Base-by-base conservation (phyloP, 1,284 basidiomycete genomes). In the Ganoderma lingzhi region DNA sequence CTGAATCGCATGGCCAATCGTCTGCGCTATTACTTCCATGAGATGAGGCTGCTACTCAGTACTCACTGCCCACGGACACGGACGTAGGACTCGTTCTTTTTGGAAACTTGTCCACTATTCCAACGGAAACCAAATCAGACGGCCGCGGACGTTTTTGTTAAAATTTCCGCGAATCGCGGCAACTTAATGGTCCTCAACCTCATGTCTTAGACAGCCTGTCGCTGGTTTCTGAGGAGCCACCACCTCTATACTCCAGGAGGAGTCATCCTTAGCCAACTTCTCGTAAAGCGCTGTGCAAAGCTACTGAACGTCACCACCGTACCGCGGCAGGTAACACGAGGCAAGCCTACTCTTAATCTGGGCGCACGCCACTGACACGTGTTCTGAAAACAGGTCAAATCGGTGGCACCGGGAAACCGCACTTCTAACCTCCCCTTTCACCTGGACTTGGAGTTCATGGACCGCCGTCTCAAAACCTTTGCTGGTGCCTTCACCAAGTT, bases 391-490 rank as follows among this genome's bases (percentile, higher is more conserved):
- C 56, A 59, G 35, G 9, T 4, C 35, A n/a, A 12, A 37, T 39
- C 56, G 35, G 56, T 32, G 56, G 23, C 23, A 3, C 23, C 48
- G 10, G 59, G 39, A 42, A 42, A 44, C 9, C 15, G 35, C 14
- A 55, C 12, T 30, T 61, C 35, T 23, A 59, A 61, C 59, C 53
- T 55, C 53, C 8, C 23, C 23, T 23, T 39, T 28, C 39, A 44
- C 39, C 23, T 42, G 59, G 41, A 17, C 39, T 28, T 14, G 39
- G 23, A 41, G 59, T 61, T 42, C 39, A 64, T 64, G 63, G 28
- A n/a, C 15, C 37, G 39, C 63, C 63, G 35, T 48, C 62, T 64
- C 30, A 48, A 44, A 53, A n/a, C 37, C 9, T 56, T 64, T 64
- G 63, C 56, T 37, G 63, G 53, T 39, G 53, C 37, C 12, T 19